Evolutionary conservation across 1,139 yeast genomes (phyloP), one percentile per base, ranked within the genome.

Genomic region (Yarrowia galli): DNA sequence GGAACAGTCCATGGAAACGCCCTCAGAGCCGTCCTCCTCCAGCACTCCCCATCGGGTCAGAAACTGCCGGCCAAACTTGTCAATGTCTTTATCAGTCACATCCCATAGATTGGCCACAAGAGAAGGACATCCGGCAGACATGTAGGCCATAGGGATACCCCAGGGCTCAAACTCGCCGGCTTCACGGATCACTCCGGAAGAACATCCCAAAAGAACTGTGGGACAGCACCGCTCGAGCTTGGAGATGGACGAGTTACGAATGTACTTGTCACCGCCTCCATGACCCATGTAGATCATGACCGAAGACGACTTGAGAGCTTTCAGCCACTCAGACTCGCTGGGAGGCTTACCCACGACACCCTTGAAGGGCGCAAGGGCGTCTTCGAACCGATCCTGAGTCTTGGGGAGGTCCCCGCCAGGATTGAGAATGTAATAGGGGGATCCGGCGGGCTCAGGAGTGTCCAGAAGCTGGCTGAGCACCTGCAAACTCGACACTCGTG

Each of bases 41-140:
- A 82, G 75, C 35, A 89, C 78, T 0, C 93, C 92, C 87, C 92
- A 87, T 69, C 82, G 80, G 15, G 83, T 83, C 72, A 92, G 83
- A 48, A 89, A 77, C 0, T 84, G 79, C 15, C 82, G 70, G 58
- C 92, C 89, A 73, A 92, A 92, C 72, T 82, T 83, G 77, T 95
- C 98, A 68, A 92, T 91, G 76, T 95, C 99, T 73, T 91, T 92
- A 77, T 95, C 99, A 0, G 98, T 95, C 6, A 95, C 98, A 77
- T 92, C 98, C 99, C 99, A 95, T 71, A 95, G 79, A 74, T 92
- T 92, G 0, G 92, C 97, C 53, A 95, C 79, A 1, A 92, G 83
- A 87, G 90, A 84, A 0, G 97, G 96, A 61, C 92, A 85, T 0
- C 96, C 97, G 40, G 95, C 95, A 6, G 84, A 80, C 43, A 93